Percentiles rank a stretch among this genome's conserved stretches.
phyloP scores from a whole-genome alignment of 1,284 basidiomycete genomes.

The Peniophora sp. region DNA sequence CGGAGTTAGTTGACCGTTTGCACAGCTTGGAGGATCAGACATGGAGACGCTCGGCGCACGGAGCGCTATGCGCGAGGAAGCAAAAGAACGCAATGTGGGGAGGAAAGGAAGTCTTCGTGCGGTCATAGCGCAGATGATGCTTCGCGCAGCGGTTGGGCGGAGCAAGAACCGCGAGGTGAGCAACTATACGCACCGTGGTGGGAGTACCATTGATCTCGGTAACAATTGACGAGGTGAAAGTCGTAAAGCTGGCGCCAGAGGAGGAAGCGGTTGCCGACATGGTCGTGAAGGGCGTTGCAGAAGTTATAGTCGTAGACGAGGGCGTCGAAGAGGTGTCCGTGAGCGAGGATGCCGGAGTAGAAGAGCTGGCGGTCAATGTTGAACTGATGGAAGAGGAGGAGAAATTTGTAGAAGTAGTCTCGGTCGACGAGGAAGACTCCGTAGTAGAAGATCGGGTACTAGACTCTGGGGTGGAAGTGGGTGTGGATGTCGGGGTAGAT shows the following conservation, averaged over 20 bases:
- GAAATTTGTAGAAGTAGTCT: conserved; percentile 6
- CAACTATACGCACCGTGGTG: conserved; percentile 16
- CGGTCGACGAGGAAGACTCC: no score
- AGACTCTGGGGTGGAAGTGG: conserved; percentile 5
- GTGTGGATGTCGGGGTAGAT: conserved; percentile 8
- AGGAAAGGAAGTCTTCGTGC: background rate
- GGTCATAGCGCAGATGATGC: background rate
- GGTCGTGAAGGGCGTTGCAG: background rate
- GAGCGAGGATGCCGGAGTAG: conserved; percentile 9
- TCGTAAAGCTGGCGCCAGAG: conserved; percentile 9
- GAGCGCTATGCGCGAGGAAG: background rate
- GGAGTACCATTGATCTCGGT: conserved; percentile 15
- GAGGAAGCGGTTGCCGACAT: conserved; percentile 4
- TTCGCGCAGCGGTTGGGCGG: background rate
- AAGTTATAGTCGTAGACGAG: conserved; percentile 10
- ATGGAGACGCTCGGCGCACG: background rate
- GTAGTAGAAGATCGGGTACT: no score
- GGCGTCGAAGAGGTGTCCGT: conserved; percentile 2
- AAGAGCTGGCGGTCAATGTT: conserved; percentile 8
- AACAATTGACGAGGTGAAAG: conserved; percentile 16
- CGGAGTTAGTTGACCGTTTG: background rate
- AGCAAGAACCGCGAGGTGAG: background rate
- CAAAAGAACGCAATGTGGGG: background rate
- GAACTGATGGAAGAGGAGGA: conserved; percentile 7
- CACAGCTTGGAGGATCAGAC: background rate